Base-by-base conservation (phyloP, 1,284 basidiomycete species). In the Lentinula novae-zelandiae region DNA sequence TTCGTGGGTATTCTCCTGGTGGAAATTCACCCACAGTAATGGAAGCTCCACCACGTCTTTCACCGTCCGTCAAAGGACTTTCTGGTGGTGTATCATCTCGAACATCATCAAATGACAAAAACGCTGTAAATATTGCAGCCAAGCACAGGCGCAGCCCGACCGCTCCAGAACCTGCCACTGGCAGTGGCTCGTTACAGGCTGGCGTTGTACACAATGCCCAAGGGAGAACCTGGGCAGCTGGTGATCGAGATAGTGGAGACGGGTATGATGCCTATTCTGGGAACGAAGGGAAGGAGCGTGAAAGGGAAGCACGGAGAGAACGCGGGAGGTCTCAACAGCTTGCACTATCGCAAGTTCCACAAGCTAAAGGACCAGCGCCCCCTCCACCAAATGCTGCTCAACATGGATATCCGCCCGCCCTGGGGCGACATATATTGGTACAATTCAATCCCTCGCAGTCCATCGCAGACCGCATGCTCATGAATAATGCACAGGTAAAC, bases 101-200 rank as follows among this genome's bases (percentile, higher is more conserved):
- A n/a, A 56, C 53, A 31, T 33, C 53, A 15, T 33, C 57, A 6
- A 52, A 42, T 31, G 57, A 52, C 12, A 52, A 51, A 20, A 12
- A 13, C 15, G 33, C 15, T 34, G 49, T 20, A 3, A 56, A 63
- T 27, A 54, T 66, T 20, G 59, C 66, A 2, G 69, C 69, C 31
- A 77, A 77, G 60, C 85, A 82, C 67, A 76, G 81, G 57, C 78
- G 82, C 34, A 88, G 82, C 70, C 87, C 85, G 8, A 88, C 82
- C n/a, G 84, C 81, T 42, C 82, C 82, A 38, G 87, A 86, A 65
- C 75, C 73, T n/a, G 75, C 79, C 8, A 81, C 79, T 6, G 76
- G 73, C 3, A 81, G 75, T 62, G 72, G 70, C 12, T 65, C 69
- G 61, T 68, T 78, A 34, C 66, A 66, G 56, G 63, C 67, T 42